phyloP scores from a whole-genome alignment of 176 grass and related monocot genomes.

The Aegilops longissima region DNA sequence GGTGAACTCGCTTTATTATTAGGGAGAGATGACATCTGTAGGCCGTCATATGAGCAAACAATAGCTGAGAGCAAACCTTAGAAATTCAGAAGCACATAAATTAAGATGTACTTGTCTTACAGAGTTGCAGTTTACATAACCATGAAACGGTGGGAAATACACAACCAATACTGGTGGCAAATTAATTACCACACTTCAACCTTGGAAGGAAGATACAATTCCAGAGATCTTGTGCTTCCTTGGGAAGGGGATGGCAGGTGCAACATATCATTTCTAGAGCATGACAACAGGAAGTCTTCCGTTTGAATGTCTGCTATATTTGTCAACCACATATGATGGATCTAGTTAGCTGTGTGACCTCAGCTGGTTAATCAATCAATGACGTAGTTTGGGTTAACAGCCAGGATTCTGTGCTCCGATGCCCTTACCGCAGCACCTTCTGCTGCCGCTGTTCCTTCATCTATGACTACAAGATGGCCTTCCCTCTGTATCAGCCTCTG shows the following conservation, averaged over 20 bases:
- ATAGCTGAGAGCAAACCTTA: not conserved
- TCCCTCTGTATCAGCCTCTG: slow-evolving; percentile 97
- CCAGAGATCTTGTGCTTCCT: not conserved
- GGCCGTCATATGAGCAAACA: no score
- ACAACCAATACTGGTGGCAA: not conserved
- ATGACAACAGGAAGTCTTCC: not conserved
- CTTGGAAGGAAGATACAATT: slow-evolving; percentile 13
- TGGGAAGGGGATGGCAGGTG: not conserved
- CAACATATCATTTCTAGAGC: slow-evolving; percentile 25
- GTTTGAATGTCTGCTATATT: not conserved
- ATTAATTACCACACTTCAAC: not conserved
- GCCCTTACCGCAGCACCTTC: slow-evolving; percentile 36
- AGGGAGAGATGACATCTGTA: no score
- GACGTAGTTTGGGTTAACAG: slow-evolving; percentile 90
- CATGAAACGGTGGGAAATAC: not conserved
- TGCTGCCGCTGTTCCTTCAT: slow-evolving; percentile 50
- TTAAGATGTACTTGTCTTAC: not conserved
- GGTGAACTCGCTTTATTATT: no score
- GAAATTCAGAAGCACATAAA: not conserved
- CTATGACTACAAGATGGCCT: slow-evolving; percentile 95
- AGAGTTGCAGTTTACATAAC: not conserved
- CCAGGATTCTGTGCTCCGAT: slow-evolving; percentile 70
- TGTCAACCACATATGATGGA: slow-evolving; percentile 16
- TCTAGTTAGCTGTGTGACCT: slow-evolving; percentile 3
- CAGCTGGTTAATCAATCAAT: slow-evolving; percentile 53